Evolutionary conservation across 768 basidiomycete species (phyloP).

Genomic region (Lentinus tigrinus): DNA sequence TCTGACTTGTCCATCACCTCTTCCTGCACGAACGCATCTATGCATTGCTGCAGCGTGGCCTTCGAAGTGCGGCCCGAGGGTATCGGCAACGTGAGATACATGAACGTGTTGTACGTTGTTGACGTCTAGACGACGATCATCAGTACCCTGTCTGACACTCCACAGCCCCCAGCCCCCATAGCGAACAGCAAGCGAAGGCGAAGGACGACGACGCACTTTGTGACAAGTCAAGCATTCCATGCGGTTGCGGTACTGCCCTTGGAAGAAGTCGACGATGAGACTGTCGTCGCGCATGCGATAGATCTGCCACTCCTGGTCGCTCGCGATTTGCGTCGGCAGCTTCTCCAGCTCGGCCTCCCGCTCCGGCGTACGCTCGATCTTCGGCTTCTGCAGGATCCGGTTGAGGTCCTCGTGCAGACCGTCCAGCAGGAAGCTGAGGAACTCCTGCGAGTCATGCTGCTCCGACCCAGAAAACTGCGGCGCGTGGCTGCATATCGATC

Average conservation of each 20-base stretch:
- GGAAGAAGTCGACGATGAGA: conserved; percentile 94
- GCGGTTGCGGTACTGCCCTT: conserved; percentile 92
- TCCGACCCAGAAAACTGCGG: conserved; percentile 80
- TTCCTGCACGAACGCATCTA: conserved; percentile 87
- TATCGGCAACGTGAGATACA: conserved; percentile 90
- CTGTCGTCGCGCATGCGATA: conserved; percentile 91
- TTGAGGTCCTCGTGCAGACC: conserved; percentile 97
- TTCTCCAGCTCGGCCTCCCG: conserved; percentile 88
- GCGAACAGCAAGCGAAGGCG: neutral
- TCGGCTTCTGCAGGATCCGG: conserved; percentile 73
- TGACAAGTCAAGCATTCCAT: conserved; percentile 88
- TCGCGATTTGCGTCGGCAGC: conserved; percentile 82
- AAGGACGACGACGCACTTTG: conserved; percentile 53
- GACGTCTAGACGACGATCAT: conserved; percentile 64
- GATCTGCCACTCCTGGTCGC: conserved; percentile 89
- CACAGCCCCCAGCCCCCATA: neutral
- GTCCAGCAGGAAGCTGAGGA: conserved; percentile 90
- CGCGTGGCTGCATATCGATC: conserved; percentile 56
- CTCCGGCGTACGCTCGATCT: conserved; percentile 63
- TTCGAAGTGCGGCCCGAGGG: conserved; percentile 60
- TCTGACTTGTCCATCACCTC: conserved; percentile 92
- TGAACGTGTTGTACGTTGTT: conserved; percentile 96
- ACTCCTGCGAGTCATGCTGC: conserved; percentile 98
- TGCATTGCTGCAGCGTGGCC: conserved; percentile 73
- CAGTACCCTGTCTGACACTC: too few species aligned